Conservation (phyloP, 768 basidiomycete species). For the Kwoniella sp. region DNA sequence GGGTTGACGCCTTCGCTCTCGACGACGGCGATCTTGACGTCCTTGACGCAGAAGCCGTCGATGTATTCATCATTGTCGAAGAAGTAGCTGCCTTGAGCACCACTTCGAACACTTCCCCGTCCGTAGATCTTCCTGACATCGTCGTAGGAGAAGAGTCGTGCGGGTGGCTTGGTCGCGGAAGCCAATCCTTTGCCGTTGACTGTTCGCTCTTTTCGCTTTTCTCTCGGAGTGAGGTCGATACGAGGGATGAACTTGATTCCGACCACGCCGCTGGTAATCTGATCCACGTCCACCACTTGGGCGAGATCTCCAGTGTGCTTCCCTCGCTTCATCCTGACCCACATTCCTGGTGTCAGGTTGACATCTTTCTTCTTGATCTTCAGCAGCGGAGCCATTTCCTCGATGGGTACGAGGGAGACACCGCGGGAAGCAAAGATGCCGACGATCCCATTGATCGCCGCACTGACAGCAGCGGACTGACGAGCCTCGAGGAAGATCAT, state of each 20-base stretch:
- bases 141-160: slow-evolving; percentile 88
- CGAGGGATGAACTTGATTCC: slow-evolving; percentile 94
- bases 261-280: slow-evolving; percentile 87
- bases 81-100: slow-evolving; percentile 58
- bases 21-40: slow-evolving; percentile 60
- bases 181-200: slow-evolving; percentile 46
- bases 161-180: slow-evolving; percentile 64
- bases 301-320: slow-evolving; percentile 93
- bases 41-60: slow-evolving; percentile 94
- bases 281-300: slow-evolving; percentile 80
- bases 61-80: slow-evolving; percentile 92
- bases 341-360: slow-evolving; percentile 75
- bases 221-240: slow-evolving; percentile 88
- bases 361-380: slow-evolving; percentile 93
- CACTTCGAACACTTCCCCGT: slow-evolving; percentile 66
- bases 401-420: slow-evolving; percentile 77
- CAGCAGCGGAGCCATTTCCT: slow-evolving; percentile 91
- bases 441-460: slow-evolving; percentile 83
- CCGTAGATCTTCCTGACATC: slow-evolving; percentile 73
- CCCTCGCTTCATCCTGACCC: slow-evolving; percentile 92
- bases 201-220: slow-evolving; percentile 72
- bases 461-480: slow-evolving; percentile 74
- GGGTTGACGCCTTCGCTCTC: slow-evolving; percentile 82
- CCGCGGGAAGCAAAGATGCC: slow-evolving; percentile 78
- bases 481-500: slow-evolving; percentile 96